phyloP scores from a whole-genome alignment of 257 asterid genomes.

The Pogostemon cablin region DNA sequence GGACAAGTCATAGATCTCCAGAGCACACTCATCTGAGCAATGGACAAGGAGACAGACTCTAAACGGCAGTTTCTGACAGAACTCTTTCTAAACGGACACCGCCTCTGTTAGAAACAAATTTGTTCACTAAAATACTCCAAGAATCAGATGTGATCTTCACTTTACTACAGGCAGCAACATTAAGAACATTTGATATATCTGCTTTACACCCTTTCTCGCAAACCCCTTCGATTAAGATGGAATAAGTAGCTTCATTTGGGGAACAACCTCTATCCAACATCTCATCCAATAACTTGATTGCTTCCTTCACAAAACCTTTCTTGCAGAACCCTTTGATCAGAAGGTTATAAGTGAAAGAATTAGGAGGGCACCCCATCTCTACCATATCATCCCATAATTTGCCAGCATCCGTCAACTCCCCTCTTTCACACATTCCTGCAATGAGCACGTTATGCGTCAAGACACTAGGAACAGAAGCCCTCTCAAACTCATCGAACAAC shows the following conservation, averaged over 20 bases:
- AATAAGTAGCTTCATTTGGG: conserved; percentile 64
- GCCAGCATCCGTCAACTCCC: conserved; percentile 86
- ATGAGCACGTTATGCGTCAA: conserved; percentile 80
- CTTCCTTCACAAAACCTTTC: conserved; percentile 69
- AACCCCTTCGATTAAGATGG: conserved; percentile 62
- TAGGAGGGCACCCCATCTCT: conserved; percentile 72
- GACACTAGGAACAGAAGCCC: conserved; percentile 69
- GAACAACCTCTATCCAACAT: conserved; percentile 65
- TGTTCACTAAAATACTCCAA: conserved; percentile 49
- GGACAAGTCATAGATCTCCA: neutral
- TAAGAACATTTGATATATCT: conserved; percentile 51
- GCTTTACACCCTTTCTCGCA: conserved; percentile 47
- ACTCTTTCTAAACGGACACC: conserved; percentile 34
- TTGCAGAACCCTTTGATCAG: conserved; percentile 77
- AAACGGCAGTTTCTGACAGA: conserved; percentile 29
- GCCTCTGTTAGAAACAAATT: conserved; percentile 33
- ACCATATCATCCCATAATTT: conserved; percentile 96
- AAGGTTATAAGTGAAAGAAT: conserved; percentile 73
- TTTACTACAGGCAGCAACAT: conserved; percentile 47
- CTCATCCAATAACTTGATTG: conserved; percentile 69
- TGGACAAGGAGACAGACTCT: conserved; percentile 17
- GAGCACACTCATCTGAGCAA: conserved; percentile 5
- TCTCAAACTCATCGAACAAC: conserved; percentile 80
- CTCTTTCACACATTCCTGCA: conserved; percentile 84
- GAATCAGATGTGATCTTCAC: conserved; percentile 36